Conservation (phyloP, 306 rosid species). For the Trifolium repens region DNA sequence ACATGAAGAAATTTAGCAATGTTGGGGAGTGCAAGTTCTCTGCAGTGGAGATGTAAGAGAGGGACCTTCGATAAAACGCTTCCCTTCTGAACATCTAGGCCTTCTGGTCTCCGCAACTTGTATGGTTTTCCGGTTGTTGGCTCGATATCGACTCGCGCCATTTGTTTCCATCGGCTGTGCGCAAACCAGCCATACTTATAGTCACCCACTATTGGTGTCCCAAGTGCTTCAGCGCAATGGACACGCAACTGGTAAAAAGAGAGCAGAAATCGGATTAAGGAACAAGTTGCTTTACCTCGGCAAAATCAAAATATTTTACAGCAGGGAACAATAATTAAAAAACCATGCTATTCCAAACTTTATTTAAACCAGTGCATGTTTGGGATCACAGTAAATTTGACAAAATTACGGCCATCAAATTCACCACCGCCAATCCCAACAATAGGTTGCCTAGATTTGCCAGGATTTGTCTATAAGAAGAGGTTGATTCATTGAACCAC, state of each 20-base stretch:
- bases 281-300: constrained; percentile 17
- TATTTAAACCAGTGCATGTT: not conserved
- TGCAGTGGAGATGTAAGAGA: constrained; percentile 80
- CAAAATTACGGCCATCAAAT: not conserved
- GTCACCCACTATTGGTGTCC: constrained; percentile 96
- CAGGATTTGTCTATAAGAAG: not conserved
- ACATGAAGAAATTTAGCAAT: constrained; percentile 67
- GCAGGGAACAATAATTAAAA: not conserved
- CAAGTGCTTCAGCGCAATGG: constrained; percentile 98
- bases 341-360: not conserved
- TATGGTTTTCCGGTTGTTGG: constrained; percentile 73
- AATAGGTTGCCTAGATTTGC: not conserved
- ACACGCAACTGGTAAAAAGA: constrained; percentile 71
- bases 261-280: constrained; percentile 17
- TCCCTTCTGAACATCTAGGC: constrained; percentile 91
- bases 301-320: not conserved
- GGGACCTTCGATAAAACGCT: constrained; percentile 94
- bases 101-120: constrained; percentile 84
- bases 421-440: not conserved
- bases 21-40: constrained; percentile 90
- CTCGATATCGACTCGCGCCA: constrained; percentile 73
- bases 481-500: constrained; percentile 9
- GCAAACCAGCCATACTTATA: constrained; percentile 94
- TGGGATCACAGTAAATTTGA: not conserved
- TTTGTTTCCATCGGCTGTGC: constrained; percentile 86